Percentiles rank a stretch among this genome's conserved stretches.
Evolutionary conservation across 768 basidiomycete genomes (phyloP).

Genomic region (Vararia minispora): DNA sequence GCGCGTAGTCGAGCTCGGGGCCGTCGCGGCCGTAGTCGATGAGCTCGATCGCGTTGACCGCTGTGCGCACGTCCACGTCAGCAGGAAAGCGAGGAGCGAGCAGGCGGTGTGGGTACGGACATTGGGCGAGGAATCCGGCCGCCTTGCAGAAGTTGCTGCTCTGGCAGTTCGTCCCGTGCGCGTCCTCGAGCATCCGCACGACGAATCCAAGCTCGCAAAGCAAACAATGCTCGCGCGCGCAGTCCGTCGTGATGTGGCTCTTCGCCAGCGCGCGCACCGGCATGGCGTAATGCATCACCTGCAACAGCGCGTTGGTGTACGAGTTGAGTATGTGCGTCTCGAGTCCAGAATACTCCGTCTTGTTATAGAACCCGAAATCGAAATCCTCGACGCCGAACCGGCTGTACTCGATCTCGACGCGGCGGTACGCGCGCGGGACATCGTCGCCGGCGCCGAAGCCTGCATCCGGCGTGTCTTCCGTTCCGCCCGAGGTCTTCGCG

Average conservation of each 20-base stretch:
- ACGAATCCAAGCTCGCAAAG: constrained; percentile 94
- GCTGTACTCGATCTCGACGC: constrained; percentile 96
- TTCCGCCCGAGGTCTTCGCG: constrained; percentile 47
- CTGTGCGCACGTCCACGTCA: constrained; percentile 26
- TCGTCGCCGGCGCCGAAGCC: no score
- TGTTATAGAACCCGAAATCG: constrained; percentile 98
- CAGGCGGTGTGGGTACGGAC: constrained; percentile 28
- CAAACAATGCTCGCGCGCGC: constrained; percentile 84
- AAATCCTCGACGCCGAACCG: constrained; percentile 99
- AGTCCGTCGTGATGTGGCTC: constrained; percentile 83
- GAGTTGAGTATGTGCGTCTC: constrained; percentile 97
- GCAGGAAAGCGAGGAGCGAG: neutral
- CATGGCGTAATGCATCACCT: constrained; percentile 76
- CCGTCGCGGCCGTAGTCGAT: constrained; percentile 79
- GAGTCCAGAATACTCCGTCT: constrained; percentile 79
- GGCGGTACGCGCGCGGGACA: constrained; percentile 74
- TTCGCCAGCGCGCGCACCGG: constrained; percentile 80
- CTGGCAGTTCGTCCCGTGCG: constrained; percentile 88
- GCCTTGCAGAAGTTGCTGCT: constrained; percentile 96
- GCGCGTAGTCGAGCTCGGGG: constrained; percentile 65
- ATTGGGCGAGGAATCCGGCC: constrained; percentile 79
- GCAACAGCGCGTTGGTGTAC: constrained; percentile 86
- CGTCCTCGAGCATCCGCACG: constrained; percentile 92
- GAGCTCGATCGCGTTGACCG: constrained; percentile 71
- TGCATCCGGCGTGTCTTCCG: constrained; percentile 41